A percentile compares a stretch with the other conserved stretches of the same genome.
phyloP scores from a whole-genome alignment of 139 green algal species.

The Picochlorum sp. region DNA sequence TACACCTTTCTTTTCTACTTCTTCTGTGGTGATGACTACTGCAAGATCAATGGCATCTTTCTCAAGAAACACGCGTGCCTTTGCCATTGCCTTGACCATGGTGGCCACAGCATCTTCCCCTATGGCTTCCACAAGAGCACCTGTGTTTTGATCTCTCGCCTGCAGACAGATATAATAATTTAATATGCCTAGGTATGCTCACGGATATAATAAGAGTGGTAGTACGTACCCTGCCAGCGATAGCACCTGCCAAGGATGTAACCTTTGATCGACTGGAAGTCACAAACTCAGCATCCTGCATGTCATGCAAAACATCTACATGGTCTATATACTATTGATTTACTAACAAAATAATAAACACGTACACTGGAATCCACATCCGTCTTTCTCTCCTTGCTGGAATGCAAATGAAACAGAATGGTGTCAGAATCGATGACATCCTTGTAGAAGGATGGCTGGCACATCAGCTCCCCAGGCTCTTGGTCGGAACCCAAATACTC shows the following conservation, averaged over 20 bases:
- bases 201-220: too few relatives aligned
- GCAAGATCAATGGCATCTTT: conserved; percentile 29
- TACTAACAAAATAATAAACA: neutral
- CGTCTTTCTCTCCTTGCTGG: too few relatives aligned
- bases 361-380: neutral
- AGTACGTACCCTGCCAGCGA: conserved; percentile 12
- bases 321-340: neutral
- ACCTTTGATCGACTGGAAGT: conserved; percentile 23
- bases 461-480: too few relatives aligned
- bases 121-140: conserved; percentile 17
- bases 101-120: conserved; percentile 30
- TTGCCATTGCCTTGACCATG: conserved; percentile 22
- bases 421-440: too few relatives aligned
- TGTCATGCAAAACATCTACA: neutral
- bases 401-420: too few relatives aligned
- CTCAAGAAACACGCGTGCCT: conserved; percentile 27
- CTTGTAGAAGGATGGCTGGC: too few relatives aligned
- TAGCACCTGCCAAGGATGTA: conserved; percentile 19
- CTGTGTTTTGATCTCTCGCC: neutral
- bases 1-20: conserved; percentile 23
- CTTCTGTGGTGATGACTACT: conserved; percentile 22
- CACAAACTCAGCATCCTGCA: conserved; percentile 21
- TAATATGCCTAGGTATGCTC: too few relatives aligned
- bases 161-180: too few relatives aligned
- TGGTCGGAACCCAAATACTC: too few relatives aligned